phyloP scores from a whole-genome alignment of 2,329 filamentous ascomycete species.

The Thielaviopsis populi region DNA sequence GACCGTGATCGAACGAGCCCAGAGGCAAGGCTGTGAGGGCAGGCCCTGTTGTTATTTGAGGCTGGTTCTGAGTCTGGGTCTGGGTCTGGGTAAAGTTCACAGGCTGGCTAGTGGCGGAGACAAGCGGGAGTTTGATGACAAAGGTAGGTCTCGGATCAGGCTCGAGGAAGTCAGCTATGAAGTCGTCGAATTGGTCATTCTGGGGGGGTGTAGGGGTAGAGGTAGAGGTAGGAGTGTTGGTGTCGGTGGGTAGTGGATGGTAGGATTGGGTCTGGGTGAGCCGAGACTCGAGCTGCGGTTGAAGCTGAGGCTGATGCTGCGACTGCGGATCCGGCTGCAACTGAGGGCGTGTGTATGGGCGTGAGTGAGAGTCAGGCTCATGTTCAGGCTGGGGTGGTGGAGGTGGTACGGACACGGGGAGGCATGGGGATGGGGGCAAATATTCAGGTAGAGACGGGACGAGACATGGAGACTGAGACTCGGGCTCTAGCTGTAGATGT shows the following conservation, averaged over 20 bases:
- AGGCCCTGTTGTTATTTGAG: background rate
- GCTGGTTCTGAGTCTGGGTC: background rate
- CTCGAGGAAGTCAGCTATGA: conserved; percentile 27
- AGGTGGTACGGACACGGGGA: background rate
- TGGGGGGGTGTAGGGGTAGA: background rate
- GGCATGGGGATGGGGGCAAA: background rate
- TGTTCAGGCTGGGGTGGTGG: too few relatives aligned
- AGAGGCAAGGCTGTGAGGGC: background rate
- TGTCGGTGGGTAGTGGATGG: background rate
- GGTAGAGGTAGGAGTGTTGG: background rate
- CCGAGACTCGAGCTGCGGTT: background rate
- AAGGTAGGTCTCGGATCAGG: conserved; percentile 31
- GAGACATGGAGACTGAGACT: background rate
- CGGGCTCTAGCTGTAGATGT: background rate
- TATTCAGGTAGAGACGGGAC: background rate
- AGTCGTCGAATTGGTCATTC: background rate
- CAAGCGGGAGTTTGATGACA: conserved; percentile 19
- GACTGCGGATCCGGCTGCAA: background rate
- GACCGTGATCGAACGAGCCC: conserved; percentile 5
- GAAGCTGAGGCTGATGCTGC: background rate
- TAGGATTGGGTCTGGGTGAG: background rate
- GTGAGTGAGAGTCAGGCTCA: background rate
- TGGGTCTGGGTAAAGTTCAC: too few relatives aligned
- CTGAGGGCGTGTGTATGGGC: background rate
- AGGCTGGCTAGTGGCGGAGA: background rate